These are phyloP conservation scores for Paulownia fortunei DNA, from an alignment of 257 asterid species.

Conservation along the genomic window DNA sequence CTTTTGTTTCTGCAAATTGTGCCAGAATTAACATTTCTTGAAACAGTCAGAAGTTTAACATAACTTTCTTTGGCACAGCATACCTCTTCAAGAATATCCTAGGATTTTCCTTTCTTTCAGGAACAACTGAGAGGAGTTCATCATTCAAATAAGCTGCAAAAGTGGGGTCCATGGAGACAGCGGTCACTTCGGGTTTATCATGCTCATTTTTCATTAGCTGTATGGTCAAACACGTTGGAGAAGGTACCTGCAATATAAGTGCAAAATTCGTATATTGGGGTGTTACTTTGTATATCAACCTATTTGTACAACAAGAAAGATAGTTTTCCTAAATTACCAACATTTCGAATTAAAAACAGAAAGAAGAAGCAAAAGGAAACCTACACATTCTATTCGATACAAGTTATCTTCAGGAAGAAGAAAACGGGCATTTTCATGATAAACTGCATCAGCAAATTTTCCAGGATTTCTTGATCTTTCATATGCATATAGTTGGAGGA, in stretches of 20 bases:
- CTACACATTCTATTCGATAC: slow-evolving; percentile 81
- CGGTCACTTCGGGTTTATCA: slow-evolving; percentile 68
- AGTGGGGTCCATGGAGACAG: slow-evolving; percentile 68
- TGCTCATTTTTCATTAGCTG: slow-evolving; percentile 81
- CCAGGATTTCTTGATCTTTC: slow-evolving; percentile 73
- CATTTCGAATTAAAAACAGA: slow-evolving; percentile 1
- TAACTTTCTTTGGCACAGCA: slow-evolving; percentile 7
- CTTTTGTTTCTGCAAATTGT: slow-evolving; percentile 70
- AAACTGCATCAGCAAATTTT: slow-evolving; percentile 63
- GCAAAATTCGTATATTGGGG: slow-evolving; percentile 4
- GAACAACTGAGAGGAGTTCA: slow-evolving; percentile 60
- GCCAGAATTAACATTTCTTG: slow-evolving; percentile 16
- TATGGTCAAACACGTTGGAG: slow-evolving; percentile 61
- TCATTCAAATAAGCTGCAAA: slow-evolving; percentile 69
- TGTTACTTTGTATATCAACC: not conserved
- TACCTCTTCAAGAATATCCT: slow-evolving; percentile 84
- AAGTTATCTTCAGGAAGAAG: slow-evolving; percentile 77
- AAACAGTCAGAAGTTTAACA: slow-evolving; percentile 12
- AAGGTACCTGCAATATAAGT: slow-evolving; percentile 59
- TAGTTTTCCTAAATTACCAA: not conserved
- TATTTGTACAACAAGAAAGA: not conserved
- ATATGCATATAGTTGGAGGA: slow-evolving; percentile 77
- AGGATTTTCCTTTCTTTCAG: slow-evolving; percentile 42
- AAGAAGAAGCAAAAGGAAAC: slow-evolving; percentile 39
- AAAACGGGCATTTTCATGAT: slow-evolving; percentile 71